These are phyloP conservation scores for Zoysia pacifica DNA, from an alignment of 176 grass and related monocot species.

Conservation along the genomic window DNA sequence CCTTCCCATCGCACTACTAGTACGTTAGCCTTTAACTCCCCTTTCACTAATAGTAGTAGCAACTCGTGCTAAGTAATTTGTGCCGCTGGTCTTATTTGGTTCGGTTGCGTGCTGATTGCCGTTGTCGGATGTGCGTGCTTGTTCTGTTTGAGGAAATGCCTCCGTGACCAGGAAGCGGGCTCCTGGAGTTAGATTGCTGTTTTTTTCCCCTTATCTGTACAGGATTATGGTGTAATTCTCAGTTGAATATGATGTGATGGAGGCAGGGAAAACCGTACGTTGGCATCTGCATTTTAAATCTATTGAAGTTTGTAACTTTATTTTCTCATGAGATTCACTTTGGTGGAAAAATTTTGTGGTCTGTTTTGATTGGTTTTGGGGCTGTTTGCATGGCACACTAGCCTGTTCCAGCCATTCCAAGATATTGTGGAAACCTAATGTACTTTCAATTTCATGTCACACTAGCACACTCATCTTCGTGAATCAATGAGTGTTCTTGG, in stretches of 20 bases:
- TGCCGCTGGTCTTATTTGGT: not conserved
- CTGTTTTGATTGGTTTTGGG: no score
- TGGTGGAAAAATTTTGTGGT: no score
- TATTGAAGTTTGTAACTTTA: not conserved
- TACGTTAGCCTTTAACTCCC: not conserved
- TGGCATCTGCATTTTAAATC: not conserved
- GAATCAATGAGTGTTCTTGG: no score
- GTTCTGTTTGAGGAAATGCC: conserved; percentile 42
- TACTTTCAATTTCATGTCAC: no score
- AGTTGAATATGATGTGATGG: not conserved
- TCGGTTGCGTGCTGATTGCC: not conserved
- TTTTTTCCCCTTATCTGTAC: not conserved
- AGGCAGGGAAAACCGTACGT: not conserved
- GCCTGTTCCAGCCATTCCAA: no score
- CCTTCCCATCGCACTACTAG: not conserved
- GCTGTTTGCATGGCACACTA: no score
- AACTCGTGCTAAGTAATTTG: not conserved
- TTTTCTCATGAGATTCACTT: no score
- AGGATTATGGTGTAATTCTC: not conserved
- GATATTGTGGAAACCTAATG: no score
- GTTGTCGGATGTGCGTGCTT: not conserved
- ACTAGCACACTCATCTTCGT: no score
- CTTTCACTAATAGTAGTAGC: not conserved
- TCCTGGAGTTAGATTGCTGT: not conserved
- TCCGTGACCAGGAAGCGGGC: not conserved